phyloP scores from a whole-genome alignment of 2,329 filamentous ascomycete species.

The Curvularia sp. region DNA sequence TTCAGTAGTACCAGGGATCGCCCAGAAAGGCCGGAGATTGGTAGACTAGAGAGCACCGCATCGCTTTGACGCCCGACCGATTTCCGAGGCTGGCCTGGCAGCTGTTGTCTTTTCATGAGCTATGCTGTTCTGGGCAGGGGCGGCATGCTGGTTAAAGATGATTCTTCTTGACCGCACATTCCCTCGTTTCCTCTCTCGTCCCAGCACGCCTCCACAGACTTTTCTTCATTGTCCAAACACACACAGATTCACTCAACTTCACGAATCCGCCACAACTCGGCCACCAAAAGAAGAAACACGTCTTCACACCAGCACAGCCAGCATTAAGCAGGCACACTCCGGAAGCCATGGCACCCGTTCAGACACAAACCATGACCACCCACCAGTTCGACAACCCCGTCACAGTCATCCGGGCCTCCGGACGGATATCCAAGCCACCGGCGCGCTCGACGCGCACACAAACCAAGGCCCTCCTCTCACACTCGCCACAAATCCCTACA shows the following conservation, averaged over 20 bases:
- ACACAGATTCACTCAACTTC: not conserved
- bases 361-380: constrained; percentile 36
- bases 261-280: constrained; percentile 1
- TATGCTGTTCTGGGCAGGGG: constrained; percentile 27
- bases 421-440: constrained; percentile 29
- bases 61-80: constrained; percentile 26
- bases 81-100: constrained; percentile 31
- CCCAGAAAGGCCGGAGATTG: constrained; percentile 17
- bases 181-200: constrained; percentile 15
- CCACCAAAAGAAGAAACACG: constrained; percentile 1
- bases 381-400: constrained; percentile 30
- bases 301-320: not conserved
- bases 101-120: constrained; percentile 23
- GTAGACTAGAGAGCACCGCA: constrained; percentile 20
- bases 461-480: constrained; percentile 28
- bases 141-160: constrained; percentile 30
- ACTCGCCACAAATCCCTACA: constrained; percentile 32
- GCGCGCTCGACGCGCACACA: constrained; percentile 30
- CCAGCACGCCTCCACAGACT: constrained; percentile 4
- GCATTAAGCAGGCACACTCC: not conserved
- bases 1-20: constrained; percentile 14
- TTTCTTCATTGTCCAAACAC: not conserved
- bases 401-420: constrained; percentile 29
- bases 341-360: constrained; percentile 31
- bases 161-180: constrained; percentile 32